Evolutionary conservation across 805 yeast genomes (phyloP).

Genomic region (Barnettozyma siamensis): DNA sequence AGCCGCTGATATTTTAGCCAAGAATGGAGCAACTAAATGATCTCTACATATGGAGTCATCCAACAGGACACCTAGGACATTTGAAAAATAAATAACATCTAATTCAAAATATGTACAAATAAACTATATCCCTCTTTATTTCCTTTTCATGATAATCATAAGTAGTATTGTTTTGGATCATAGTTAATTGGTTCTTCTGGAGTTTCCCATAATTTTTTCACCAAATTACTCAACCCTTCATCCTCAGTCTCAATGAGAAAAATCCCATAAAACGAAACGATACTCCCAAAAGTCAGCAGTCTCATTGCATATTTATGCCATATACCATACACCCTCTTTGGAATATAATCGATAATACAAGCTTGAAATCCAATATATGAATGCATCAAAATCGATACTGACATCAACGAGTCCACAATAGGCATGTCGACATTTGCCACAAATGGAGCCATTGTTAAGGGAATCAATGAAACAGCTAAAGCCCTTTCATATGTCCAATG

Average conservation of each 20-base stretch:
- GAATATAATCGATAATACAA: conserved; percentile 76
- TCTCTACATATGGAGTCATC: no score
- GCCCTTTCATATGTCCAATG: conserved; percentile 72
- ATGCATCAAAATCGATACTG: conserved; percentile 54
- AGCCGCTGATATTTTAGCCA: conserved; percentile 71
- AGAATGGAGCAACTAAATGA: conserved; percentile 40
- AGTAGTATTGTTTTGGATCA: conserved; percentile 8
- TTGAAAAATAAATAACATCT: not conserved
- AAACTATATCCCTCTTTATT: not conserved
- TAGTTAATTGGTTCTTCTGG: conserved; percentile 16
- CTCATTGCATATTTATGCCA: conserved; percentile 58
- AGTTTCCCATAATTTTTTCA: conserved; percentile 31
- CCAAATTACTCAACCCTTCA: conserved; percentile 53
- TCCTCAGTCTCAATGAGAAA: conserved; percentile 62
- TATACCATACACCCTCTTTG: conserved; percentile 63
- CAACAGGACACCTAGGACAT: no score
- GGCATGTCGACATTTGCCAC: conserved; percentile 45
- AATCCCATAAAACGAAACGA: conserved; percentile 63
- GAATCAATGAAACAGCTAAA: conserved; percentile 56
- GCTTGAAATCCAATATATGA: conserved; percentile 67
- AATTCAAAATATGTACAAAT: not conserved
- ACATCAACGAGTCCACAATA: conserved; percentile 49
- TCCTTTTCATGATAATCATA: not conserved
- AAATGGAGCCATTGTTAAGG: conserved; percentile 57
- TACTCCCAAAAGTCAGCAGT: conserved; percentile 56